Conservation (phyloP, 305 asterid species). For the Ajuga reptans region DNA sequence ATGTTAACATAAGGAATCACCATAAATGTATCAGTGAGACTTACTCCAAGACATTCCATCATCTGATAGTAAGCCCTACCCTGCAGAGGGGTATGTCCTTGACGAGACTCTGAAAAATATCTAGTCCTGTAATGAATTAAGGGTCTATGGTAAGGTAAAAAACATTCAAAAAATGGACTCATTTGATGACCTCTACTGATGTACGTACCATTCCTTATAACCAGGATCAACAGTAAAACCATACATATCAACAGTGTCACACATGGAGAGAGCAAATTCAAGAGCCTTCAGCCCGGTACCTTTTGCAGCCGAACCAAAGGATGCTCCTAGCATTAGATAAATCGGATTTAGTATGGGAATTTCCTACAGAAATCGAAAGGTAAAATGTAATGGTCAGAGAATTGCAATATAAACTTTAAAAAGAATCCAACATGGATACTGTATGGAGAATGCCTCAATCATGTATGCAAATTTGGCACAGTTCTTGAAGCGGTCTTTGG, state of each 20-base stretch:
- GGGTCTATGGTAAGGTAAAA: slow-evolving; percentile 11
- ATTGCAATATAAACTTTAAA: neutral
- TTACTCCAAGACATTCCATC: slow-evolving; percentile 98
- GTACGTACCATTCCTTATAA: slow-evolving; percentile 71
- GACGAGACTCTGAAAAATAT: slow-evolving; percentile 84
- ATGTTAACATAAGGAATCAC: neutral
- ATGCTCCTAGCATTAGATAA: slow-evolving; percentile 54
- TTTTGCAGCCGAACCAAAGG: slow-evolving; percentile 98
- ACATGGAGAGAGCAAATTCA: slow-evolving; percentile 92
- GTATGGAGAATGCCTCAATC: neutral
- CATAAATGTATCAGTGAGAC: slow-evolving; percentile 17
- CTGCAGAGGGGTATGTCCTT: slow-evolving; percentile 89
- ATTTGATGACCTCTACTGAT: neutral
- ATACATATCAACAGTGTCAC: slow-evolving; percentile 90
- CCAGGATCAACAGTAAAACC: slow-evolving; percentile 99
- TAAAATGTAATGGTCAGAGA: neutral
- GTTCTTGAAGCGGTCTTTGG: too few relatives aligned
- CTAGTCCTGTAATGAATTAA: slow-evolving; percentile 66
- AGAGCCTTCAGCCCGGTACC: slow-evolving; percentile 99
- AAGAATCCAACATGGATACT: neutral
- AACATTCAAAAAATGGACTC: neutral
- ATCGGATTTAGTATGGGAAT: slow-evolving; percentile 32
- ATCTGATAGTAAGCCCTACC: slow-evolving; percentile 96
- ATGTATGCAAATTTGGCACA: neutral
- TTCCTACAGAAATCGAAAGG: slow-evolving; percentile 47